Evolutionary conservation across 768 basidiomycete genomes (phyloP), one percentile per base, ranked within the genome.

Genomic region (Tricholoma matsutake): DNA sequence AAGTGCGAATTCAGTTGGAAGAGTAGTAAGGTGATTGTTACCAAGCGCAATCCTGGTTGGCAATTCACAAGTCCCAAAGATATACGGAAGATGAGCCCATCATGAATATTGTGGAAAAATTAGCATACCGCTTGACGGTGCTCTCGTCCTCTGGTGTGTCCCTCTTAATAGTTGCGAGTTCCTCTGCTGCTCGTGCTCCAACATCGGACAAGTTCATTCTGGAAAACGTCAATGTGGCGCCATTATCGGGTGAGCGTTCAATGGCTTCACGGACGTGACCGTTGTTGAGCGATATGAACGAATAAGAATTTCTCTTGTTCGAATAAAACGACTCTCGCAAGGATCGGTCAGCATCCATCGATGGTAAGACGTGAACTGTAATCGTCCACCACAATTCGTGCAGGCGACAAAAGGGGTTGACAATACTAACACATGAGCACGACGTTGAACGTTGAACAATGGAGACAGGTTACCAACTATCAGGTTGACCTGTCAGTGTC

Each of bases 221-320:
- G 61, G 91, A 86, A 54, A 98, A 83, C 69, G 94, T 87, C 59
- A 99, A 79, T 6, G 95, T 96, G 60, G 85, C 85, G 7, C 94
- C 94, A 57, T 81, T 76, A 76, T 98, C 95, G 6, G 82, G 74
- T 47, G 92, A 94, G 60, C 75, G 81, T 54, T 77, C 72, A 20
- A 90, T 71, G 25, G 90, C 92, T 39, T 91, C 84, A 9, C 78
- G 72, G 64, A 94, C 82, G 69, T 86, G 84, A n/a, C 71, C 75
- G 64, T 81, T 77, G 66, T 75, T 82, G 45, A 91, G 73, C 49
- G 82, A 80, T 41, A 74, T 54, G 73, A 65, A 62, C 8, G 53
- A 59, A 43, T 54, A 57, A 16, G 58, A 57, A 25, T 37, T 55
- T 56, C 53, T 57, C 34, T 57, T 65, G 56, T 29, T 58, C 7